Evolutionary conservation across 345 rosid species (phyloP).

Genomic region (Linum lewisii): DNA sequence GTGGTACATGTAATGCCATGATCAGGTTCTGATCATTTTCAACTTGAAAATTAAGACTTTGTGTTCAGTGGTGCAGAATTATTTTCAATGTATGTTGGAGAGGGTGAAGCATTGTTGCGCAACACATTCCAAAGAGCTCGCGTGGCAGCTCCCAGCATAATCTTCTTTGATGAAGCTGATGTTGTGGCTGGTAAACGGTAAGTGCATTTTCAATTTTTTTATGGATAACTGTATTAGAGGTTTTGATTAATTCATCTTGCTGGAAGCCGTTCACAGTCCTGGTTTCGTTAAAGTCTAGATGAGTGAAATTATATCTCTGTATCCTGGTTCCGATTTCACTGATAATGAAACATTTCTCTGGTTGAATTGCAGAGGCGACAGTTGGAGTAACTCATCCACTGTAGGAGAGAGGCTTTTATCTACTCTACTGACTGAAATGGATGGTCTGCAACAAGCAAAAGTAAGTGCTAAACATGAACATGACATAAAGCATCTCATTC

Average conservation of each 20-base stretch:
- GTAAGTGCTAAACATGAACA: slow-evolving; percentile 23
- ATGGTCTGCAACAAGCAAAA: slow-evolving; percentile 84
- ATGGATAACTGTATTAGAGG: not conserved
- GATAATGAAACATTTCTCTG: not conserved
- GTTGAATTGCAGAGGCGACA: slow-evolving; percentile 46
- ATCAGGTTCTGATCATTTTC: not conserved
- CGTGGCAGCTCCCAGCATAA: slow-evolving; percentile 86
- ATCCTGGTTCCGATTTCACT: no score
- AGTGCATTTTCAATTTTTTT: slow-evolving; percentile 8
- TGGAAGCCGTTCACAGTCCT: not conserved
- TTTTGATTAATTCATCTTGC: not conserved
- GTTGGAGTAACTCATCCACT: slow-evolving; percentile 46
- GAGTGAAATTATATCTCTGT: not conserved
- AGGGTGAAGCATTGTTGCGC: slow-evolving; percentile 88
- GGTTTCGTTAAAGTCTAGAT: not conserved
- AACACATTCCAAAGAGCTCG: slow-evolving; percentile 85
- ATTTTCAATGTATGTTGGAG: slow-evolving; percentile 96
- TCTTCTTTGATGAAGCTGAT: slow-evolving; percentile 93
- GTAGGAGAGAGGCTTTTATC: slow-evolving; percentile 95
- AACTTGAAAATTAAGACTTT: slow-evolving; percentile 7
- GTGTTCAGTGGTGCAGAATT: slow-evolving; percentile 80
- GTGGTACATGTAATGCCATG: not conserved
- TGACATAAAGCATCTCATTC: not conserved
- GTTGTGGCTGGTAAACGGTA: slow-evolving; percentile 81
- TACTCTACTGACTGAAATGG: slow-evolving; percentile 92